Evolutionary conservation across 495 filamentous ascomycete genomes (phyloP), one percentile per base, ranked within the genome.

Genomic region (Aspergillus coremiiformis): DNA sequence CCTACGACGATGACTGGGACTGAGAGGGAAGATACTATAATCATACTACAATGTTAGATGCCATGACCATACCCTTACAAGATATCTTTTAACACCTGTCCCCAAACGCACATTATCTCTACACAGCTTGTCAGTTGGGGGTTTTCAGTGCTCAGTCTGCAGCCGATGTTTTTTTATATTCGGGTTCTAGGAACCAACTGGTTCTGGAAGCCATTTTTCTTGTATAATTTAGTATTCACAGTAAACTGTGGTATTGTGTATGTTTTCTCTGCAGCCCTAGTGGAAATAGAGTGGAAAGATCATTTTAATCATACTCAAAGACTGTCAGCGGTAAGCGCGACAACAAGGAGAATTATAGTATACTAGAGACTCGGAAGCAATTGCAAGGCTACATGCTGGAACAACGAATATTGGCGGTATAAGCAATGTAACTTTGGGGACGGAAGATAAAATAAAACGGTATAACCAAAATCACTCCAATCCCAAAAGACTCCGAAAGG

Each of bases 1-100:
- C 84, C 37, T 80, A 87, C 55, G 86, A 90, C 59, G 84, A 86
- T 53, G 87, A 90, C 62, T 93, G 87, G 87, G 86, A 91, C 63
- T 91, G 53, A 49, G 53, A 17, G 44, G 35, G 24, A 47, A 35
- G 43, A 41, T 33, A 44, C 11, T 14, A 54, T 49, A 56, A 41
- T 42, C 5, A 30, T 50, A 26, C 24, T 14, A 2, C n/a, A 47
- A 41, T 21, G 21, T 8, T 20, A 17, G 15, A 39, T 17, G 6
- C 9, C 17, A 41, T 41, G 8, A 21, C 17, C n/a, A 21, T 6
- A 21, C 17, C 15, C 6, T 41, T n/a, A n/a, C n/a, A n/a, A n/a
- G n/a, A n/a, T n/a, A n/a, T n/a, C n/a, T n/a, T n/a, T n/a, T n/a
- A n/a, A n/a, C n/a, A n/a, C n/a, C n/a, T n/a, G n/a, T n/a, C n/a